Base-by-base conservation (phyloP, 2,329 filamentous ascomycete species). In the Aspergillus ibericus region DNA sequence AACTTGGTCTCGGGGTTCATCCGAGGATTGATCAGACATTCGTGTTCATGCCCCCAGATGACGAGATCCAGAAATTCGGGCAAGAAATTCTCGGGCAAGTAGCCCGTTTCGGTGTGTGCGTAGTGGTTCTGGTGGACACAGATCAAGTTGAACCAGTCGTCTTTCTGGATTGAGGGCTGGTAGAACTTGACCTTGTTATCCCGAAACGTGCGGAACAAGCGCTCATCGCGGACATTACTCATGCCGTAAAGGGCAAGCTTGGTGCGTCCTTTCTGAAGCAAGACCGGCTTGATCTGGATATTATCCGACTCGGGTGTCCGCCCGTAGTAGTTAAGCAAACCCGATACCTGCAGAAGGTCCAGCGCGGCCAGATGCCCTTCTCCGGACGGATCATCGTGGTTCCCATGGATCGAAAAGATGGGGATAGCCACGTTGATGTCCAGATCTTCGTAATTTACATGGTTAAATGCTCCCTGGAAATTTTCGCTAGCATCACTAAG, bases 371-470 rank as follows among this genome's bases (percentile, higher is more conserved):
- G 88, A 72, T 96, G 91, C 10, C 93, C 95, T 69, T 97, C 93
- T 9, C 95, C 95, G n/a, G 93, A 96, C 0, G 95, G 95, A 72
- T 99, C 95, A 71, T 99, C 95, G 72, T 99, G 95, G 70, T 99
- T 99, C 47, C 95, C 95, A 69, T 99, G 96, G 40, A 99, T 99
- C 0, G 93, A 96, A 72, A 99, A 99, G 27, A 99, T 92, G 0
- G 95, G 95, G 56, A 98, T 97, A 1, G 93, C 91, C 60, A 99
- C 87, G 69, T 99, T 99, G 75, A 99, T 97, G 68, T 99, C 92
- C 22, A 91, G 87, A 69, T 99, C 95, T 75, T 98, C 92, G 76
- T 99, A 99, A 76, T 99, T 99, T 76, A 96, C 93, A 73, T 97
- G 90, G 51, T 92, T 88, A 71, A 97, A 96, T 0, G 92, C 88